Conservation (phyloP, 1,139 yeast species). For the Pichia terricola region DNA sequence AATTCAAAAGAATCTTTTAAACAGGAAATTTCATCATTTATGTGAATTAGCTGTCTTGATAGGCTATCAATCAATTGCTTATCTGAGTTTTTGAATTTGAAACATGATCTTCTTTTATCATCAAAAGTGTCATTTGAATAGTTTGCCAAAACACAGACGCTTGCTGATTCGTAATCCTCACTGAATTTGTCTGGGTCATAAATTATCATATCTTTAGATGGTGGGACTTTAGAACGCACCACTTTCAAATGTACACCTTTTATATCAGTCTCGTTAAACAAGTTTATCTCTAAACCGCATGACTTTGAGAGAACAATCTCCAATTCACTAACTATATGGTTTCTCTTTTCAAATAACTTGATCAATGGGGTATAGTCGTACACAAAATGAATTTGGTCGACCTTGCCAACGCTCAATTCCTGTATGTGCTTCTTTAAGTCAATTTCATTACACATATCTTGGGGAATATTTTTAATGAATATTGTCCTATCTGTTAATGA, state of each 20-base stretch:
- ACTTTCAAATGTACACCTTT: conserved; percentile 10
- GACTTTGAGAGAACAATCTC: conserved; percentile 39
- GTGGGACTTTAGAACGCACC: conserved; percentile 6
- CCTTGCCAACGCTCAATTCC: conserved; percentile 53
- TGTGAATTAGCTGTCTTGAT: conserved; percentile 41
- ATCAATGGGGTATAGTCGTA: conserved; percentile 47
- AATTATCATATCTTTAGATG: conserved; percentile 12
- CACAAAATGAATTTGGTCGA: conserved; percentile 42
- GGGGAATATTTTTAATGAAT: conserved; percentile 40
- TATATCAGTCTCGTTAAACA: conserved; percentile 8
- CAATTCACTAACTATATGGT: conserved; percentile 27
- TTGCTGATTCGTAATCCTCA: no score
- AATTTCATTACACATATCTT: conserved; percentile 31
- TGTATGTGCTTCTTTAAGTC: conserved; percentile 47
- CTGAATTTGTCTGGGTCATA: conserved; percentile 10
- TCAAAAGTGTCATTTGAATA: no score
- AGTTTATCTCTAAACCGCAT: conserved; percentile 34
- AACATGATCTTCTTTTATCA: conserved; percentile 26
- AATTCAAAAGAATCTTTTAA: conserved; percentile 37
- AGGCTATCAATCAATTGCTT: conserved; percentile 55
- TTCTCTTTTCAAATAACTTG: conserved; percentile 32
- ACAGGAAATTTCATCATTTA: conserved; percentile 48
- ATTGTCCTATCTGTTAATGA: conserved; percentile 91
- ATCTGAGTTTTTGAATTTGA: not conserved
- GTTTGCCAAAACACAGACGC: no score